phyloP scores from a whole-genome alignment of 2,329 filamentous ascomycete species.

The Emmonsiellopsis sp. region DNA sequence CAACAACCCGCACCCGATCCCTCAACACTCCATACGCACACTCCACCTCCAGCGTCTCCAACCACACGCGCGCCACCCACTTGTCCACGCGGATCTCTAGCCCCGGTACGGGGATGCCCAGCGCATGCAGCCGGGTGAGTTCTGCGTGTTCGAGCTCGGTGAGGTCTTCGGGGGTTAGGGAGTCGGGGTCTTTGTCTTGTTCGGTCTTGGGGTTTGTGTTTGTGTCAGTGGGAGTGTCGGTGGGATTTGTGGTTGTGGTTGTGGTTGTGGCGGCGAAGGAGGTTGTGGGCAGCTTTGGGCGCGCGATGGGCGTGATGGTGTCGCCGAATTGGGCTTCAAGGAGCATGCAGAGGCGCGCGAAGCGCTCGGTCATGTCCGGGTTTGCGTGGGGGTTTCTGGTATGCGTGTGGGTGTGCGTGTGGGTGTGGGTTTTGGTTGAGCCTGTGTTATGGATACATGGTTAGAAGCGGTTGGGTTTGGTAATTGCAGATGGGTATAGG shows the following conservation, averaged over 20 bases:
- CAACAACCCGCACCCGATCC: conserved; percentile 78
- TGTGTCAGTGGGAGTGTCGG: conserved; percentile 11
- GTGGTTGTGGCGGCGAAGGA: conserved; percentile 8
- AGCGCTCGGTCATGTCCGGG: conserved; percentile 62
- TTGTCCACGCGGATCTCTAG: conserved; percentile 81
- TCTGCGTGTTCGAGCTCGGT: conserved; percentile 55
- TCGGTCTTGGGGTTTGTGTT: conserved; percentile 12
- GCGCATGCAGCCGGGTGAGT: conserved; percentile 65
- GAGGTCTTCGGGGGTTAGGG: conserved; percentile 23
- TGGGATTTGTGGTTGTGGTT: conserved; percentile 22
- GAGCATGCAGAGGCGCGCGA: conserved; percentile 85
- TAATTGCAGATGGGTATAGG: conserved; percentile 7
- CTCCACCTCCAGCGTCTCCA: conserved; percentile 86
- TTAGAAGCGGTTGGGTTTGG: conserved; percentile 14
- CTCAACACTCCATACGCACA: conserved; percentile 67
- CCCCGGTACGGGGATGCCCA: conserved; percentile 86
- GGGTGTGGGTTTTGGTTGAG: conserved; percentile 47
- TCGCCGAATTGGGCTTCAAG: conserved; percentile 95
- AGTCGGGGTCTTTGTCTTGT: conserved; percentile 7
- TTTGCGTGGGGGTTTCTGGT: conserved; percentile 62
- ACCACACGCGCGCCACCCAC: conserved; percentile 77
- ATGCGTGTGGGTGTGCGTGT: conserved; percentile 30
- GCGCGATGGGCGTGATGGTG: conserved; percentile 66
- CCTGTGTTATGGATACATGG: conserved; percentile 32
- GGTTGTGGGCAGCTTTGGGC: conserved; percentile 40